A percentile compares a stretch with the other conserved stretches of the same genome.
These are phyloP conservation scores for Penicillium soppii DNA, from an alignment of 495 filamentous ascomycete genomes.

Conservation along the genomic window DNA sequence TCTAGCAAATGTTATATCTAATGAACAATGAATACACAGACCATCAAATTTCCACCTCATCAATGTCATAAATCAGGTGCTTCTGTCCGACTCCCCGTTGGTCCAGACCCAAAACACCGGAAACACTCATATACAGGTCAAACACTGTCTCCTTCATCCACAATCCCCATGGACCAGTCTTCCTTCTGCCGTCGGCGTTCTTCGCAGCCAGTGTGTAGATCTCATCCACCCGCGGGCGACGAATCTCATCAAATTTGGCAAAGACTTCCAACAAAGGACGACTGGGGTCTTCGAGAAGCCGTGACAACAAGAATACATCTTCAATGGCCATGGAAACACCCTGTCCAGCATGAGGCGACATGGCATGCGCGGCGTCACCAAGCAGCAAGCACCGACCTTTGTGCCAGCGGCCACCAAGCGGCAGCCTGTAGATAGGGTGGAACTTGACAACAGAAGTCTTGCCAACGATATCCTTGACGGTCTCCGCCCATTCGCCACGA, in stretches of 20 bases:
- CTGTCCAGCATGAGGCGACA: constrained; percentile 45
- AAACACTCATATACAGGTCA: constrained; percentile 9
- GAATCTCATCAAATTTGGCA: constrained; percentile 25
- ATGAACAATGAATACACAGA: background rate
- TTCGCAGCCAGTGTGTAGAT: constrained; percentile 21
- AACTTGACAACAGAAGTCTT: constrained; percentile 41
- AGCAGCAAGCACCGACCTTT: constrained; percentile 34
- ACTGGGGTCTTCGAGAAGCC: constrained; percentile 28
- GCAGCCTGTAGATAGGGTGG: constrained; percentile 50
- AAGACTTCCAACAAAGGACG: constrained; percentile 19
- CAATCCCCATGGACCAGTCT: constrained; percentile 21
- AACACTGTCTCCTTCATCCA: constrained; percentile 27
- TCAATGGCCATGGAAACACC: constrained; percentile 48
- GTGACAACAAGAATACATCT: constrained; percentile 38
- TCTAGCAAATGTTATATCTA: background rate
- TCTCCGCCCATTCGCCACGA: constrained; percentile 40
- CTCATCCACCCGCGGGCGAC: constrained; percentile 28
- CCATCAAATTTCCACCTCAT: constrained; percentile 17
- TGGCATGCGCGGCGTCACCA: constrained; percentile 47
- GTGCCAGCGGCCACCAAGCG: constrained; percentile 43
- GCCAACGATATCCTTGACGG: constrained; percentile 39
- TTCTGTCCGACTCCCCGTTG: constrained; percentile 23
- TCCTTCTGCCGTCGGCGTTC: constrained; percentile 21
- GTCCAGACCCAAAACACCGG: constrained; percentile 18
- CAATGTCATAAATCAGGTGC: constrained; percentile 33